These are phyloP conservation scores for Gigaspora rosea DNA, from an alignment of 192 early-diverging fungal species.

Conservation along the genomic window DNA sequence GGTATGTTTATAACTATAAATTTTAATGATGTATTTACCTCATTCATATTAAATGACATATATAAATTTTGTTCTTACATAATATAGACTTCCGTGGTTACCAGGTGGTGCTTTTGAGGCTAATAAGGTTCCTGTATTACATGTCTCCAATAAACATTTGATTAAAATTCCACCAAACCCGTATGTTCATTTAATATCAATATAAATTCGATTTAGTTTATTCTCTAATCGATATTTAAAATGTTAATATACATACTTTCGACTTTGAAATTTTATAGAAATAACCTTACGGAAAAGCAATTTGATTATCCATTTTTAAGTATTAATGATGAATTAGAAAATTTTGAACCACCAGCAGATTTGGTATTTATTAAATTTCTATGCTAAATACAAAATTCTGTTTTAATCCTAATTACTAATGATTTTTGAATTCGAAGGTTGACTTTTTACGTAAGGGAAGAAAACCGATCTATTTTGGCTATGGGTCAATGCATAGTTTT, in stretches of 20 bases:
- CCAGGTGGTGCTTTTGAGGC: constrained; percentile 5
- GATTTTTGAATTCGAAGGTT: too few species aligned
- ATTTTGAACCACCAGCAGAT: neutral
- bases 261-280: neutral
- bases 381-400: too few species aligned
- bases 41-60: too few species aligned
- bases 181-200: neutral
- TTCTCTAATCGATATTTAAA: neutral
- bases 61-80: too few species aligned
- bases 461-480: constrained; percentile 10
- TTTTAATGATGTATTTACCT: too few species aligned
- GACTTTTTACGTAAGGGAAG: too few species aligned
- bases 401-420: too few species aligned
- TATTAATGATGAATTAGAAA: neutral
- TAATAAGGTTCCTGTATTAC: neutral
- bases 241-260: neutral
- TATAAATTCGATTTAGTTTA: neutral
- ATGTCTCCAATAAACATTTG: neutral
- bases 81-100: neutral
- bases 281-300: neutral
- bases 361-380: neutral
- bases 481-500: constrained; percentile 8
- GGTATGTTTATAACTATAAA: too few species aligned
- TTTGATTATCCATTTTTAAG: constrained; percentile 8
- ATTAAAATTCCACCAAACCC: neutral